A percentile compares a stretch with the other conserved stretches of the same genome.
Evolutionary conservation across 2,329 filamentous ascomycete species (phyloP).

Genomic region (Fusarium sp.): DNA sequence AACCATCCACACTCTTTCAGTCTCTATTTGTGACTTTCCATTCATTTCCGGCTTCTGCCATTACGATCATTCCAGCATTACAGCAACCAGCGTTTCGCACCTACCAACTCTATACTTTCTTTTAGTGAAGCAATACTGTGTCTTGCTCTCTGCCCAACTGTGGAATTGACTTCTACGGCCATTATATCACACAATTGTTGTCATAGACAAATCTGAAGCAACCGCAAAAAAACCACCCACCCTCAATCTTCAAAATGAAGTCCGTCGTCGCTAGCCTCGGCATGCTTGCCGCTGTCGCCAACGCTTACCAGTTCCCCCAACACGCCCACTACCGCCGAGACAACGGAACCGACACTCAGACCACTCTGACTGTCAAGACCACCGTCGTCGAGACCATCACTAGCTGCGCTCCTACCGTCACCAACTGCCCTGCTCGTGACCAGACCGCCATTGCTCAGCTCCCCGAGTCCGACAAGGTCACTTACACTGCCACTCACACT

Average conservation of each 20-base stretch:
- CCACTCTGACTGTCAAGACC: conserved; percentile 64
- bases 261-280: conserved; percentile 58
- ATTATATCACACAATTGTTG: conserved; percentile 39
- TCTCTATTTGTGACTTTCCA: conserved; percentile 49
- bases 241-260: conserved; percentile 61
- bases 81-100: conserved; percentile 40
- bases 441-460: conserved; percentile 53
- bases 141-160: conserved; percentile 47
- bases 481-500: conserved; percentile 56
- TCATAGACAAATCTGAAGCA: conserved; percentile 46
- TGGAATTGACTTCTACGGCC: conserved; percentile 53
- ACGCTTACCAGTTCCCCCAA: conserved; percentile 55
- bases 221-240: conserved; percentile 21
- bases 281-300: conserved; percentile 61
- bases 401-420: conserved; percentile 69
- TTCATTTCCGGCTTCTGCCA: conserved; percentile 48
- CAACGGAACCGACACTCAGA: conserved; percentile 51
- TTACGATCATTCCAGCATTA: conserved; percentile 49
- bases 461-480: conserved; percentile 53
- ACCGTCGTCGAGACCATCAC: conserved; percentile 70
- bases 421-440: conserved; percentile 64
- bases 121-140: conserved; percentile 51
- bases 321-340: conserved; percentile 51
- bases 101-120: conserved; percentile 44
- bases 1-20: conserved; percentile 43